Conservation (phyloP, 2,329 filamentous ascomycete genomes). For the Grosmannia clavigera region DNA sequence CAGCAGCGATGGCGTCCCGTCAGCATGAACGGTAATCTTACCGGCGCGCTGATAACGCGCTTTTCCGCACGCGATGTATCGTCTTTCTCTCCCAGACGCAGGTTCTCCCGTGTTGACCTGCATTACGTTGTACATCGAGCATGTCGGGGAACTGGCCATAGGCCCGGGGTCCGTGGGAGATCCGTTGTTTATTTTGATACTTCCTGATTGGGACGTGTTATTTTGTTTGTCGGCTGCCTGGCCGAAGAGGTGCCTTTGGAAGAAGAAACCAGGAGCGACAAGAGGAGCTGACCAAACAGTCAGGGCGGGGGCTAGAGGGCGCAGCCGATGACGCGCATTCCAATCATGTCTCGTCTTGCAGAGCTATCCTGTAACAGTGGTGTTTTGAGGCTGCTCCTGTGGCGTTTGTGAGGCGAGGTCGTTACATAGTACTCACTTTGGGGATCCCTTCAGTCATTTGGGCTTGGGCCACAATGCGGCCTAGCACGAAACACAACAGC, state of each 20-base stretch:
- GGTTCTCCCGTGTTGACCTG: not conserved
- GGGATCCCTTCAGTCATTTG: not conserved
- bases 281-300: too few relatives aligned
- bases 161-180: not conserved
- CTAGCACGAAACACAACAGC: not conserved
- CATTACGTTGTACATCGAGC: too few relatives aligned
- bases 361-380: not conserved
- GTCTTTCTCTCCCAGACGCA: not conserved
- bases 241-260: not conserved
- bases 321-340: not conserved
- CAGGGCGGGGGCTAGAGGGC: not conserved
- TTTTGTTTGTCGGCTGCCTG: not conserved
- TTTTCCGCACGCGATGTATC: not conserved
- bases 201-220: not conserved
- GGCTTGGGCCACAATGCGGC: not conserved
- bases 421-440: not conserved
- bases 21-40: not conserved
- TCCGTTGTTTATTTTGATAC: constrained; percentile 4
- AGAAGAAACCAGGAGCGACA: not conserved
- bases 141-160: not conserved
- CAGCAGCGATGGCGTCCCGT: not conserved
- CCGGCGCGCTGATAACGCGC: not conserved
- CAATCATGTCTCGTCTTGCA: not conserved
- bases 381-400: not conserved
- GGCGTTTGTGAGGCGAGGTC: not conserved